Conservation (phyloP, 441 rosid species). For the Pelargonium fulgidum region DNA sequence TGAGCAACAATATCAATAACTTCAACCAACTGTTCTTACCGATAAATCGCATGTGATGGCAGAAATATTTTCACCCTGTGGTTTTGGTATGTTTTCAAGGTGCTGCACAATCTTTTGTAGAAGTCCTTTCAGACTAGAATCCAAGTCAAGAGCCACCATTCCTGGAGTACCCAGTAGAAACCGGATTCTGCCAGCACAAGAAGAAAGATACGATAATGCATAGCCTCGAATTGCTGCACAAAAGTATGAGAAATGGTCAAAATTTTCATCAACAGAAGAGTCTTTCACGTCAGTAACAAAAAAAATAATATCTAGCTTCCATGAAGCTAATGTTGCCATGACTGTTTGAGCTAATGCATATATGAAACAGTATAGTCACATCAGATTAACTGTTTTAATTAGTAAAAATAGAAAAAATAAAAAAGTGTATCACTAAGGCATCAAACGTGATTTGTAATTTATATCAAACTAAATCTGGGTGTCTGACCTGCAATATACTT, state of each 20-base stretch:
- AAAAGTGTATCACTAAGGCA: neutral
- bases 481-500: conserved; percentile 84
- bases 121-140: conserved; percentile 78
- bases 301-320: conserved; percentile 11
- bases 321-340: neutral
- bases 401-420: neutral
- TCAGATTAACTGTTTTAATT: neutral
- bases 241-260: conserved; percentile 23
- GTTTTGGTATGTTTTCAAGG: conserved; percentile 87
- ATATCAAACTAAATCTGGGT: conserved; percentile 18
- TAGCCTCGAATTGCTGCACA: conserved; percentile 97
- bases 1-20: neutral
- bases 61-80: conserved; percentile 84
- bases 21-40: conserved; percentile 41
- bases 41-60: conserved; percentile 89
- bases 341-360: conserved; percentile 3
- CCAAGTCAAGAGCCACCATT: conserved; percentile 98
- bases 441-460: neutral
- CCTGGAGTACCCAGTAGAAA: conserved; percentile 94
- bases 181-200: conserved; percentile 94
- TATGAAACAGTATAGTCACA: neutral
- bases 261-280: conserved; percentile 15
- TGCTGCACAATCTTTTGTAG: conserved; percentile 79
- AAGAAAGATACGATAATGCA: conserved; percentile 97
- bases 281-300: conserved; percentile 16